These are phyloP conservation scores for Emericellopsis terricola DNA, from an alignment of 495 filamentous ascomycete species.

Conservation along the genomic window DNA sequence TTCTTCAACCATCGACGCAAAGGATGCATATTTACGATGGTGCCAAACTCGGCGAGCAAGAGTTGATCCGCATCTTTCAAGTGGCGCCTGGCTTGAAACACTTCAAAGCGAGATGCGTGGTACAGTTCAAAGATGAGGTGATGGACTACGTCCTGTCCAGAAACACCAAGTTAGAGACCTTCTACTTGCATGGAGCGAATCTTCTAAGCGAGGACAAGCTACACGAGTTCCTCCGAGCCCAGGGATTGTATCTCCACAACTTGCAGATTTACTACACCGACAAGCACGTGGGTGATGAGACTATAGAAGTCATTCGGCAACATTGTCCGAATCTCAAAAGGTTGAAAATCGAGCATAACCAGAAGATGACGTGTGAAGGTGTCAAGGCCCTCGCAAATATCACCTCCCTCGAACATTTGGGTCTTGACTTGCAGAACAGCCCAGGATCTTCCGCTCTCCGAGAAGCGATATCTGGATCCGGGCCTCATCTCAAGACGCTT, in stretches of 20 bases:
- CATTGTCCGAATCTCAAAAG: slow-evolving; percentile 45
- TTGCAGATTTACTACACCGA: slow-evolving; percentile 62
- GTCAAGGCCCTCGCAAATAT: slow-evolving; percentile 35
- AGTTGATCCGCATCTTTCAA: slow-evolving; percentile 69
- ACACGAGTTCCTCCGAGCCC: slow-evolving; percentile 40
- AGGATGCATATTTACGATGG: slow-evolving; percentile 65
- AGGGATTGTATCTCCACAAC: slow-evolving; percentile 42
- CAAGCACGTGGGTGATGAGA: slow-evolving; percentile 37
- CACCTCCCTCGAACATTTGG: slow-evolving; percentile 47
- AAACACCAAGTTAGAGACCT: slow-evolving; percentile 38
- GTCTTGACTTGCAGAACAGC: slow-evolving; percentile 38
- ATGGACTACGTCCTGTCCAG: slow-evolving; percentile 64
- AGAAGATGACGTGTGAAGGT: slow-evolving; percentile 25
- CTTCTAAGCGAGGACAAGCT: slow-evolving; percentile 56
- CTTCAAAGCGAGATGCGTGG: slow-evolving; percentile 59
- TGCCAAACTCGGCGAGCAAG: slow-evolving; percentile 51
- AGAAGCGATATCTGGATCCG: slow-evolving; percentile 34
- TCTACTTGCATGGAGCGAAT: slow-evolving; percentile 59
- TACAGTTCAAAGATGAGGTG: slow-evolving; percentile 69
- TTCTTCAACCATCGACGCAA: slow-evolving; percentile 49
- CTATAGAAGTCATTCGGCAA: slow-evolving; percentile 31
- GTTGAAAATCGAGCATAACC: slow-evolving; percentile 50
- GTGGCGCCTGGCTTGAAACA: slow-evolving; percentile 44
- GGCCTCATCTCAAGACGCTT: slow-evolving; percentile 46
- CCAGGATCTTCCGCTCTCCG: neutral